phyloP scores from a whole-genome alignment of 192 early-diverging fungal genomes.

The Coemansia sp. region DNA sequence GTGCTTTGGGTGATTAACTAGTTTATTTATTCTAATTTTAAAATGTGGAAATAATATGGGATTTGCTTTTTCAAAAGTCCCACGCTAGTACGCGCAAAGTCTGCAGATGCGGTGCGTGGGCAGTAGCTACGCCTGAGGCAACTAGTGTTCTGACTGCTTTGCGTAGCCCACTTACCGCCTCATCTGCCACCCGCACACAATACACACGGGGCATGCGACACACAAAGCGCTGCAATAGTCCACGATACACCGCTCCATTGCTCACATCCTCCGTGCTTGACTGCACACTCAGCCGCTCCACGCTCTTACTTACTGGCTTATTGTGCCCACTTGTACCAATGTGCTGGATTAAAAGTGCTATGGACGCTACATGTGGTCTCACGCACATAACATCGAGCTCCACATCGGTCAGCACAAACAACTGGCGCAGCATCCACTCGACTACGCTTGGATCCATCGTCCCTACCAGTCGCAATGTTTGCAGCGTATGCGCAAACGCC shows the following conservation, averaged over 20 bases:
- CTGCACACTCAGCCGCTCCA: too few relatives aligned
- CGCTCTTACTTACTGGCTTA: not conserved
- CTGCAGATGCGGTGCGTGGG: not conserved
- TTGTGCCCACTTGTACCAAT: not conserved
- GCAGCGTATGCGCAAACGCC: slow-evolving; percentile 10
- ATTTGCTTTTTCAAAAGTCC: not conserved
- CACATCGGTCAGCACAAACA: slow-evolving; percentile 3
- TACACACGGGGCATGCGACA: slow-evolving; percentile 4
- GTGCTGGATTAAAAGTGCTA: slow-evolving; percentile 9
- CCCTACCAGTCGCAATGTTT: not conserved
- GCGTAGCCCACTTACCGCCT: not conserved
- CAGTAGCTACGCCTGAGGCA: not conserved
- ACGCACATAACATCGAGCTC: not conserved
- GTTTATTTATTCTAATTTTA: too few relatives aligned
- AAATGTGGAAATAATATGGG: too few relatives aligned
- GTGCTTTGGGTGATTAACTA: too few relatives aligned
- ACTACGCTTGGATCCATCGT: not conserved
- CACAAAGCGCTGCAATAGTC: not conserved
- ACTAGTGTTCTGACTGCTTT: slow-evolving; percentile 12
- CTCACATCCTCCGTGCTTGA: too few relatives aligned
- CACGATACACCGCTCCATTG: not conserved
- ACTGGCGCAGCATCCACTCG: not conserved
- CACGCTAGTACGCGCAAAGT: not conserved
- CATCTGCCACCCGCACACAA: not conserved
- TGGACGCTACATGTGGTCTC: slow-evolving; percentile 3